Base-by-base conservation (phyloP, 306 rosid species). In the Vigna reflexopilosa region DNA sequence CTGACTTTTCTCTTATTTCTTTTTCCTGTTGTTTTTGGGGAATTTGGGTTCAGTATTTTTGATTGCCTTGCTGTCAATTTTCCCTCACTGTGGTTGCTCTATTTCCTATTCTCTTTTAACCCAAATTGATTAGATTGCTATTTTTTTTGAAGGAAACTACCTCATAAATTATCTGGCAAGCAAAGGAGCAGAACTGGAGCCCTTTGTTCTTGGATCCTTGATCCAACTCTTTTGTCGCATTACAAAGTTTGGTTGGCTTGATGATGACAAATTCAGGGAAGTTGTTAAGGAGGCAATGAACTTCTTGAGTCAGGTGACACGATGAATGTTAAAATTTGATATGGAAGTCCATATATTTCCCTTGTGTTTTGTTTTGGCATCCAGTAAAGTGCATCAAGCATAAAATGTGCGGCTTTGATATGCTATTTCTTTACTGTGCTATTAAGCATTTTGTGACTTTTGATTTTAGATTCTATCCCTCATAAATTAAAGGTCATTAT, bases 211-310 rank as follows among this genome's bases (percentile, higher is more conserved):
- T 22, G 89, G 73, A 68, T 86, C 89, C 15, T 64, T 86, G 70
- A 81, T 83, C 59, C 89, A 83, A 74, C 87, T 86, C 66, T 77
- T 80, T 55, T 83, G 87, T 74, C 83, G 89, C 38, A 70, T 80
- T 80, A 80, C 89, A 11, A 86, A 86, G 73, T 74, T 83, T 56
- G 87, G 89, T 30, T 86, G 87, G 89, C 85, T 86, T 20, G 89
- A 86, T 62, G 89, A 86, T 83, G 89, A 83, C 9, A 80, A 84
- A 69, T 86, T 86, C 79, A 22, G 67, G 61, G 89, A 81, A 42
- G 83, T 73, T 73, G 83, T 86, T 66, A 73, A 77, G 36, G 89
- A 86, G 76, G 81, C 82, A 30, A 81, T 55, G 68, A 42, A 83
- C 78, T 86, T 86, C 83, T 64, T 83, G 83, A 77, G 67, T 75